Evolutionary conservation across 2,329 filamentous ascomycete genomes (phyloP), one percentile per base, ranked within the genome.

Genomic region (Colletotrichum sp.): DNA sequence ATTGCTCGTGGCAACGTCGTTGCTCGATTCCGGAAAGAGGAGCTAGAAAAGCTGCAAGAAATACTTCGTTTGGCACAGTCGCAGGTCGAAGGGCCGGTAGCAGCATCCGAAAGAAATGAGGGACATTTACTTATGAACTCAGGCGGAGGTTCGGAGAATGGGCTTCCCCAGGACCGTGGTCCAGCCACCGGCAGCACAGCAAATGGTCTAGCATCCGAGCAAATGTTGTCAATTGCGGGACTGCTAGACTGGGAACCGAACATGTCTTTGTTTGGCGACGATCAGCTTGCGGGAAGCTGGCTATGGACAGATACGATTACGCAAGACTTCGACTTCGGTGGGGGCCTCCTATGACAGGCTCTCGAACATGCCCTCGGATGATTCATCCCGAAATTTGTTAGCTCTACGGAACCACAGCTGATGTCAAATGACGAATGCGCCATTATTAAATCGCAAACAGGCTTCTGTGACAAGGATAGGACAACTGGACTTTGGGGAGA

Each of bases 31-130:
- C 75, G 66, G n/a, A 52, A 63, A 4, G 65, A 71, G 21, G 71
- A 75, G 24, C 28, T 67, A 6, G 60, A 71, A 34, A 64, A 69
- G 34, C 32, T 77, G 5, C 71, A 77, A 52, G 71, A 74, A 15
- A 71, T 71, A 32, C 18, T 77, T 6, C 30, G 24, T 16, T 39
- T 70, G 15, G 24, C 30, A 16, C 34, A 62, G 10, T 7, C 16
- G 18, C 52, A 4, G 12, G 1, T 36, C 3, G 49, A 28, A 24
- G 6, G 24, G 10, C 28, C 26, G 24, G 15, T 32, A 44, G 3
- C 21, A n/a, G 63, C 34, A 26, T 9, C 24, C 8, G 30, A 52
- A 21, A 52, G 34, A 28, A n/a, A 44, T 6, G 63, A 28, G 7
- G 16, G 16, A 24, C 3, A 30, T 24, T 21, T 28, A 5, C 5